Conservation (phyloP, 805 yeast genomes). For the Starmerella sp. region DNA sequence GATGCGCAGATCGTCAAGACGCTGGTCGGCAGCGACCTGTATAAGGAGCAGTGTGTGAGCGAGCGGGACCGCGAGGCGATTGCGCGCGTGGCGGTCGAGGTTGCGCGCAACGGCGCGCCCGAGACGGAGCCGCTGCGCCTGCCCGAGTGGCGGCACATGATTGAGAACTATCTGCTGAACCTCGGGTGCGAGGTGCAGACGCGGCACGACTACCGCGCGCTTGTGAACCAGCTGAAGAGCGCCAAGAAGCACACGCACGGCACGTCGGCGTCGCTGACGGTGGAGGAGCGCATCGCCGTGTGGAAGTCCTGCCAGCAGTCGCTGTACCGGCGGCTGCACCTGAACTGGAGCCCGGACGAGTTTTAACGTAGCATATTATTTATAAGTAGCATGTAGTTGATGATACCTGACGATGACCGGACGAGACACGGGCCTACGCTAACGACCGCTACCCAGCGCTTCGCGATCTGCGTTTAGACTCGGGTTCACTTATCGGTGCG, state of each 20-base stretch:
- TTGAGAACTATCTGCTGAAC: conserved; percentile 1
- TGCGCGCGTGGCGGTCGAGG: conserved; percentile 1
- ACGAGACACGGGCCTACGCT: too few relatives aligned
- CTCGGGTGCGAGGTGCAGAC: conserved; percentile 3
- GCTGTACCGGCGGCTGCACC: background rate
- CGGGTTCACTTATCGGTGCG: too few relatives aligned
- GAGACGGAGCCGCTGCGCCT: background rate
- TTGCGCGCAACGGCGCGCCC: background rate
- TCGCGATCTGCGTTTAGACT: too few relatives aligned
- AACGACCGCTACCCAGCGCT: too few relatives aligned
- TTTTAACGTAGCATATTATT: background rate
- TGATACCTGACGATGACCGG: too few relatives aligned
- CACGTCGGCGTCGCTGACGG: background rate
- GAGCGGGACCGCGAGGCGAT: background rate
- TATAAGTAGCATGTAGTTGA: too few relatives aligned
- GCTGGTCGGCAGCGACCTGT: background rate
- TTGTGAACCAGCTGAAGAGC: background rate
- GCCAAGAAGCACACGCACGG: background rate
- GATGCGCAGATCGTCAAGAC: background rate
- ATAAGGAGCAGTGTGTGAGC: background rate
- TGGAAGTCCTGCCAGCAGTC: conserved; percentile 1
- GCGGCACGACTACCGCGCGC: background rate
- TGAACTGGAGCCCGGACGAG: background rate
- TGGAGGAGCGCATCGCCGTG: conserved; percentile 1
- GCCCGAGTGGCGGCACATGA: conserved; percentile 1